These are phyloP conservation scores for Lipomyces yamadae DNA, from an alignment of 805 yeast species.

Conservation along the genomic window DNA sequence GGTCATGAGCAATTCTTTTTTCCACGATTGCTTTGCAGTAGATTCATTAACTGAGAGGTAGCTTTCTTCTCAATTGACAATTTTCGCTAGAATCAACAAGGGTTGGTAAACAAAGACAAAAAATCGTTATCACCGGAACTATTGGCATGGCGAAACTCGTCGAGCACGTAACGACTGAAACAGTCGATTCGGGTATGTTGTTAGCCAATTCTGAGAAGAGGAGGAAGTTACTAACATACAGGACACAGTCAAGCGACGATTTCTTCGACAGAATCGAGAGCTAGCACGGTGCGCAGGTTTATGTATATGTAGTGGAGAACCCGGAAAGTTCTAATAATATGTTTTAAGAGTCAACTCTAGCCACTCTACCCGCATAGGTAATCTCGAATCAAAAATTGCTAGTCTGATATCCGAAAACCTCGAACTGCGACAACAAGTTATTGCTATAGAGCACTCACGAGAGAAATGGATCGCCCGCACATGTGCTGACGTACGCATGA, in stretches of 20 bases:
- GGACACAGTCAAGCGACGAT: conserved; percentile 29
- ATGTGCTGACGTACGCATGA: conserved; percentile 19
- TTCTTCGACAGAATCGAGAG: conserved; percentile 35
- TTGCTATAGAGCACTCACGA: conserved; percentile 25
- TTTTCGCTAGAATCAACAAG: neutral
- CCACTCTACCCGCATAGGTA: conserved; percentile 32
- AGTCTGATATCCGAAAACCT: conserved; percentile 31
- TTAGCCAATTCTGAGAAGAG: neutral
- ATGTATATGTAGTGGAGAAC: neutral
- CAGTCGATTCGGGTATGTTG: conserved; percentile 29
- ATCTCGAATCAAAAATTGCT: conserved; percentile 28
- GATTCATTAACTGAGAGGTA: neutral
- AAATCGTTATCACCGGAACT: neutral
- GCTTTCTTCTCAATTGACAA: neutral
- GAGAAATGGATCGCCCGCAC: conserved; percentile 17
- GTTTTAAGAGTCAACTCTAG: conserved; percentile 31
- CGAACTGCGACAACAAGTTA: conserved; percentile 31
- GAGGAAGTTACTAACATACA: neutral
- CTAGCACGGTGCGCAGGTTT: conserved; percentile 29
- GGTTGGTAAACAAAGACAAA: neutral
- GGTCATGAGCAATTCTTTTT: neutral
- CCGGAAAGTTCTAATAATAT: neutral
- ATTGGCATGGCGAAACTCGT: conserved; percentile 35
- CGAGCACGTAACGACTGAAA: conserved; percentile 24
- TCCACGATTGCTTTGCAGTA: neutral